phyloP scores from a whole-genome alignment of 805 yeast species.

The Clavispora vitiphila region DNA sequence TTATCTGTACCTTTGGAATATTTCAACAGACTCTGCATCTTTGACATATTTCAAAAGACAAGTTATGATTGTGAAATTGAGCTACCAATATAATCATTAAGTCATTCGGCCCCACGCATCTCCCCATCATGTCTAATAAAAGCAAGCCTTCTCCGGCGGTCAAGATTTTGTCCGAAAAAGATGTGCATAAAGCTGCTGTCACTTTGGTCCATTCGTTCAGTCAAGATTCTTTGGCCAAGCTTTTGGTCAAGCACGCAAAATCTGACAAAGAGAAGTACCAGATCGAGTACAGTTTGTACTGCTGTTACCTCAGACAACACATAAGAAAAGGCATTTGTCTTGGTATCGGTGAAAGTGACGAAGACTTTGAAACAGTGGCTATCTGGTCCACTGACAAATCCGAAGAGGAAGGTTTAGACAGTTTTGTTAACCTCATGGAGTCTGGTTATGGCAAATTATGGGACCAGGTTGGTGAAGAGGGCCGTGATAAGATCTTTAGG shows the following conservation, averaged over 20 bases:
- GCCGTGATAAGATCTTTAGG: conserved; percentile 45
- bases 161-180: conserved; percentile 11
- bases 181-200: conserved; percentile 31
- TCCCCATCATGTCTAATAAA: background rate
- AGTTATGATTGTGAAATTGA: conserved; percentile 18
- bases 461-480: conserved; percentile 43
- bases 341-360: conserved; percentile 43
- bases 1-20: background rate
- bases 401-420: conserved; percentile 36
- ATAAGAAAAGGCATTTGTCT: conserved; percentile 45
- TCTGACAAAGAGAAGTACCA: conserved; percentile 4
- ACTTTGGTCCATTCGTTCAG: conserved; percentile 34
- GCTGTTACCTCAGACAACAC: conserved; percentile 48
- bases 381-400: conserved; percentile 49
- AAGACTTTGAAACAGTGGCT: conserved; percentile 48
- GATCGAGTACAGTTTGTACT: conserved; percentile 31
- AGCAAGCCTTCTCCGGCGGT: conserved; percentile 2
- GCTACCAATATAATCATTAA: conserved; percentile 16
- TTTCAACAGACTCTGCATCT: conserved; percentile 1
- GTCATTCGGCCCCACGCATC: background rate
- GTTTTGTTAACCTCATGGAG: conserved; percentile 43
- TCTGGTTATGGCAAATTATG: conserved; percentile 51
- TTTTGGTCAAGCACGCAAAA: conserved; percentile 12
- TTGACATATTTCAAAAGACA: conserved; percentile 5
- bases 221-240: conserved; percentile 30